Evolutionary conservation across 768 basidiomycete species (phyloP), one percentile per base, ranked within the genome.

Genomic region (Crucibulum laeve): DNA sequence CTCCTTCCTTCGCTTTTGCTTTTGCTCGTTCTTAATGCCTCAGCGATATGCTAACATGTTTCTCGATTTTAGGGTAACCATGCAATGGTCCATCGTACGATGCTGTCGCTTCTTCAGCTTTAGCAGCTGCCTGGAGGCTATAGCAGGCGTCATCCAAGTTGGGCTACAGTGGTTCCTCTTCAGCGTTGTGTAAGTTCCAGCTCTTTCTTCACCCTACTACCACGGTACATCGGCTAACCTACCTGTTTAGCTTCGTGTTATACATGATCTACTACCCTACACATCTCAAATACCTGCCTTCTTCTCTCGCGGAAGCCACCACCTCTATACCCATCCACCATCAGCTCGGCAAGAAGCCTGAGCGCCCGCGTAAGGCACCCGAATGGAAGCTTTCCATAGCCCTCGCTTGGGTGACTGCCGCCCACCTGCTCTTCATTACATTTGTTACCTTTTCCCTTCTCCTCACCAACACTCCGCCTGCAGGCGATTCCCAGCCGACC

Each of bases 231-330:
- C 8, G 10, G 14, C 4, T 36, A 15, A 37, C 25, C 21, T 38
- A n/a, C 35, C n/a, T 32, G 5, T 21, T 5, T n/a, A 97, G 94
- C 34, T 73, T 97, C 45, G 74, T 94, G 0, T 78, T 99, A 2
- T 98, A 89, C 67, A 83, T 99, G 69, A 68, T 87, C 30, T 98
- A 93, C 70, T 98, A 91, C 60, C 96, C 96, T 0, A 65, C 74
- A 4, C 80, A 88, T 54, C 79, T 87, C 57, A 96, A 94, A 64
- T 88, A 83, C 57, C 63, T 38, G 21, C 43, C 37, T 40, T 18
- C 38, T 7, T 22, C 38, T 8, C 25, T 40, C 24, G 8, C 19
- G 5, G 10, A 10, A 10, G 17, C 38, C 22, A 24, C 6, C 6
- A n/a, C n/a, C n/a, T n/a, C n/a, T n/a, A n/a, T n/a, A n/a, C n/a